These are phyloP conservation scores for Sugiyamaella grinbergsii DNA, from an alignment of 1,139 yeast genomes.

Conservation along the genomic window DNA sequence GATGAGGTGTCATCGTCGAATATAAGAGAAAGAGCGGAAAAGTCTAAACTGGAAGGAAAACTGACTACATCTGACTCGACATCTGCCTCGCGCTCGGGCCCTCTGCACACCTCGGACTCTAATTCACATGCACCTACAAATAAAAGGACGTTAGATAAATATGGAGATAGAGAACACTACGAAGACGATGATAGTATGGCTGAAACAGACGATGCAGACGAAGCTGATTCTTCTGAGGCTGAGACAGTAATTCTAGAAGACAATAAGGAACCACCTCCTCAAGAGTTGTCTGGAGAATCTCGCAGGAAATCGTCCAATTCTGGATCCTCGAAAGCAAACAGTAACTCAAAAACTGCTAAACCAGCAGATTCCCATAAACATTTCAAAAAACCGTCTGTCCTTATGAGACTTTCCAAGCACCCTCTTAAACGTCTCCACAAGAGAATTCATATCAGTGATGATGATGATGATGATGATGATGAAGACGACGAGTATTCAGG, in stretches of 20 bases:
- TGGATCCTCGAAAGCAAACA: background rate
- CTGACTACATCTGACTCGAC: background rate
- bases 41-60: background rate
- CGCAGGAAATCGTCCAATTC: background rate
- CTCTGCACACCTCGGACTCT: background rate
- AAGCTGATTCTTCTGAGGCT: slow-evolving; percentile 41
- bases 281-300: too few relatives aligned
- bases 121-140: background rate
- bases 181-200: slow-evolving; percentile 17
- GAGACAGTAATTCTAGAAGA: slow-evolving; percentile 43
- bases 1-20: background rate
- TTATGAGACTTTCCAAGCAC: background rate
- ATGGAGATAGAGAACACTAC: background rate
- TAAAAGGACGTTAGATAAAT: slow-evolving; percentile 7
- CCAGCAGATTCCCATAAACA: background rate
- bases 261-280: slow-evolving; percentile 5
- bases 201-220: slow-evolving; percentile 26
- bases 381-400: background rate
- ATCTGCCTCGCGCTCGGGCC: background rate
- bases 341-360: background rate
- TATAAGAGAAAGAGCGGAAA: background rate
- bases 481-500: slow-evolving; percentile 11
- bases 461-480: slow-evolving; percentile 12
- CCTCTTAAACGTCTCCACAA: slow-evolving; percentile 16
- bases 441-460: slow-evolving; percentile 12